phyloP scores from a whole-genome alignment of 495 filamentous ascomycete species.

The Aspergillus avenaceus region DNA sequence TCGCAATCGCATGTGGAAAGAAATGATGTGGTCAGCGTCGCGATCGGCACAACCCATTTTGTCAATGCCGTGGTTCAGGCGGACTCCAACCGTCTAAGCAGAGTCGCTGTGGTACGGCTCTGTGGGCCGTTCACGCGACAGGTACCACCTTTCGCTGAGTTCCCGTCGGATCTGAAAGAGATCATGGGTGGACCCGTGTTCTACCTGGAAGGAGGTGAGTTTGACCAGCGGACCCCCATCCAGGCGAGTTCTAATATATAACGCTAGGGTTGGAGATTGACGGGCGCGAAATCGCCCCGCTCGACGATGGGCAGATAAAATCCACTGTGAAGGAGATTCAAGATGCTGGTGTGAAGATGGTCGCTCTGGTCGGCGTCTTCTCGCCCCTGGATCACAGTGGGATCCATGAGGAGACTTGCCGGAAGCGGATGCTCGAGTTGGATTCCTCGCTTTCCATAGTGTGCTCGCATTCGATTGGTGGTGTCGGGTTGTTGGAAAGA shows the following conservation, averaged over 20 bases:
- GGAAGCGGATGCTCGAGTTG: conserved; percentile 11
- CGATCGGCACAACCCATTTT: conserved; percentile 62
- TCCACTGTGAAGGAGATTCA: background rate
- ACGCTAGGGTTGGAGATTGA: conserved; percentile 36
- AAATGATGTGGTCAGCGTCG: conserved; percentile 47
- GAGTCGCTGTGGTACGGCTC: conserved; percentile 53
- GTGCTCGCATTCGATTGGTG: conserved; percentile 36
- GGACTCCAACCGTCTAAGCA: conserved; percentile 45
- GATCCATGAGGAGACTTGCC: conserved; percentile 18
- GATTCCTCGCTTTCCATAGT: conserved; percentile 31
- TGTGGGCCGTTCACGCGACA: conserved; percentile 51
- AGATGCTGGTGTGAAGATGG: conserved; percentile 16
- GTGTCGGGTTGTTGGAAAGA: conserved; percentile 45
- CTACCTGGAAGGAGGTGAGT: conserved; percentile 34
- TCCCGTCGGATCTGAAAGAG: conserved; percentile 26
- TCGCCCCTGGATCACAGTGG: conserved; percentile 31
- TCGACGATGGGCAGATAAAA: conserved; percentile 25
- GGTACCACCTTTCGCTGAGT: conserved; percentile 50
- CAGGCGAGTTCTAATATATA: background rate
- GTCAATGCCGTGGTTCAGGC: conserved; percentile 60
- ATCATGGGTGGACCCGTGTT: conserved; percentile 32
- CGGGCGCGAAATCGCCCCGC: conserved; percentile 25
- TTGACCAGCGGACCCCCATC: no score
- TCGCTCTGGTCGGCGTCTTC: conserved; percentile 37
- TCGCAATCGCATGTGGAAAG: conserved; percentile 31